Evolutionary conservation across 345 rosid genomes (phyloP).

Genomic region (Microthlaspi erraticum): DNA sequence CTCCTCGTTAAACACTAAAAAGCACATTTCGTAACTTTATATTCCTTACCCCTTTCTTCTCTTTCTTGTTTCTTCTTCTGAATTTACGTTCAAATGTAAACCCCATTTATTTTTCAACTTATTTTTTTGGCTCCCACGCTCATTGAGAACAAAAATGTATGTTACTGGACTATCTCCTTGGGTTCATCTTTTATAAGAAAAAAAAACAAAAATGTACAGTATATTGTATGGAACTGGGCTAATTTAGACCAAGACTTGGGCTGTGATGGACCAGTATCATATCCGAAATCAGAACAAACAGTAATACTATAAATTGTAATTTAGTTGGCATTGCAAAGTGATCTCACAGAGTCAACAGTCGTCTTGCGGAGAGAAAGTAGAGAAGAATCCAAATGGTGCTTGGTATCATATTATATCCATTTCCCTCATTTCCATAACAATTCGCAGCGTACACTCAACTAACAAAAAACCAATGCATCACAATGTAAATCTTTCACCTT

Average conservation of each 20-base stretch:
- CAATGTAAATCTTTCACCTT: not conserved
- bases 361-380: no score
- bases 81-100: not conserved
- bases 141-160: not conserved
- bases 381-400: constrained; percentile 9
- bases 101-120: constrained; percentile 21
- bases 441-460: constrained; percentile 2
- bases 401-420: not conserved
- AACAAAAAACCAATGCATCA: not conserved
- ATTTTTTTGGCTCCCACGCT: not conserved
- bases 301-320: not conserved
- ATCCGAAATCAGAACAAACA: not conserved
- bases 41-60: constrained; percentile 12
- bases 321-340: not conserved
- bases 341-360: no score
- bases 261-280: not conserved
- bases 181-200: no score
- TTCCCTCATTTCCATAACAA: constrained; percentile 6
- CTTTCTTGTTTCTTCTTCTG: not conserved
- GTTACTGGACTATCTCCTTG: not conserved
- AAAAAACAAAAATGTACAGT: not conserved
- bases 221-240: not conserved
- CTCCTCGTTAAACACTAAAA: constrained; percentile 35
- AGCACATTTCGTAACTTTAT: not conserved
- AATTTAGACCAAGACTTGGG: not conserved